phyloP scores from a whole-genome alignment of 345 rosid genomes.

The Arabidopsis thaliana region TAIR10.1 NC_003076.8:19563001-19563500 shows the following conservation, averaged over 20 bases:
- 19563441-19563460: conserved; percentile 1
- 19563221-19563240: not conserved
- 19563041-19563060: conserved; percentile 87
- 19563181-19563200: conserved; percentile 22
- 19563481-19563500: not conserved
- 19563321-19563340: not conserved
- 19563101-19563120: conserved; percentile 73
- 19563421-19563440: conserved; percentile 19
- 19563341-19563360: not conserved
- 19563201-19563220: not conserved
- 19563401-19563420: conserved; percentile 14
- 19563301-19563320: not conserved
- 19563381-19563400: not conserved
- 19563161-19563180: conserved; percentile 17
- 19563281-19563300: conserved; percentile 3
- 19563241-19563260: conserved; percentile 14
- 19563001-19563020: conserved; percentile 94
- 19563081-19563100: conserved; percentile 92
- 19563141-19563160: conserved; percentile 35
- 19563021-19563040: conserved; percentile 88
- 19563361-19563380: not conserved
- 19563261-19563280: conserved; percentile 33
- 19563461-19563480: conserved; percentile 4
- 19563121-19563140: conserved; percentile 30
- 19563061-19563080: conserved; percentile 92